phyloP scores from a whole-genome alignment of 1,284 basidiomycete species.

The Rhodotorula sp. region DNA sequence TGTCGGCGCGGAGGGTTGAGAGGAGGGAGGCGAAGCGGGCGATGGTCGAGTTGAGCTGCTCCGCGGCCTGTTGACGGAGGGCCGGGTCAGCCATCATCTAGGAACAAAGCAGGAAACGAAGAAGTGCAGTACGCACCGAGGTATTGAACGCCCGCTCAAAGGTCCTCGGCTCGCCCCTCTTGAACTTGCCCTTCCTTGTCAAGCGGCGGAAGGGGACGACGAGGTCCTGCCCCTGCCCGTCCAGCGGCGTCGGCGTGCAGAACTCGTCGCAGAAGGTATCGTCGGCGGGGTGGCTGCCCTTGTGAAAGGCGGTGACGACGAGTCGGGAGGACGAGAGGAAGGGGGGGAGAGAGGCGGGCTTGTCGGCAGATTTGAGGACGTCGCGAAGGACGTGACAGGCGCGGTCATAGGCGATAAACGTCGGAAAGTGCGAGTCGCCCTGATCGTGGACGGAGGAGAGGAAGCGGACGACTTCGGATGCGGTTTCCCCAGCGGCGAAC shows the following conservation, averaged over 20 bases:
- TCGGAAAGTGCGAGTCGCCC: not conserved
- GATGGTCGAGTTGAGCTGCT: slow-evolving; percentile 34
- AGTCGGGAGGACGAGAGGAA: slow-evolving; percentile 16
- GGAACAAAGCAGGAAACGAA: not conserved
- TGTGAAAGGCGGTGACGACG: slow-evolving; percentile 32
- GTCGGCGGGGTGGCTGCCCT: slow-evolving; percentile 1
- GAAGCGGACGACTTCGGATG: slow-evolving; percentile 14
- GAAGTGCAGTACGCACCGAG: not conserved
- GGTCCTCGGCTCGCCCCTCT: not conserved
- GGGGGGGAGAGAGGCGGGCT: not conserved
- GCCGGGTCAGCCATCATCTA: not conserved
- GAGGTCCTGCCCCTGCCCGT: slow-evolving; percentile 20
- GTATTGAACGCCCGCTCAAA: slow-evolving; percentile 37
- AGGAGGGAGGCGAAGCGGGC: slow-evolving; percentile 19
- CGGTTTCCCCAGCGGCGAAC: slow-evolving; percentile 10
- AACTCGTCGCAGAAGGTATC: slow-evolving; percentile 23
- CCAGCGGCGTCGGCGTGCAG: slow-evolving; percentile 32
- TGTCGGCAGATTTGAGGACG: not conserved
- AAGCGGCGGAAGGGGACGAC: slow-evolving; percentile 12
- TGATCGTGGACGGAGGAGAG: slow-evolving; percentile 1
- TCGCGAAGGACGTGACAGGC: slow-evolving; percentile 27
- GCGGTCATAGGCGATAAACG: slow-evolving; percentile 35
- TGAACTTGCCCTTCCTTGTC: not conserved
- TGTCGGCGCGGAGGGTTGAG: slow-evolving; percentile 15
- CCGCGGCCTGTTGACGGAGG: slow-evolving; percentile 11